A percentile compares a stretch with the other conserved stretches of the same genome.
Conservation (phyloP, 805 yeast species). For the Scheffersomyces ergatensis region DNA sequence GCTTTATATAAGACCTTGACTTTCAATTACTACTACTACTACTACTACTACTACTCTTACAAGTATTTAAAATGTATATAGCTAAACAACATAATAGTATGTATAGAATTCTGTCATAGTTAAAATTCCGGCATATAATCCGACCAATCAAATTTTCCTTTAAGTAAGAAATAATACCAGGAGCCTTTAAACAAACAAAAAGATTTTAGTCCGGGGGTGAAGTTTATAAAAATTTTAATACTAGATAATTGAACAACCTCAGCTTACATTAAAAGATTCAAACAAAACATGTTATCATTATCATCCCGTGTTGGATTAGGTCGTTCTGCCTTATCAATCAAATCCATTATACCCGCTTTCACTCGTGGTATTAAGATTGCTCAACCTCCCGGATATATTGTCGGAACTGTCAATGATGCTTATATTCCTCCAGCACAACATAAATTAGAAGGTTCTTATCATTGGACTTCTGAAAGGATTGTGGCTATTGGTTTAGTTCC, state of each 20-base stretch:
- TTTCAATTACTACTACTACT: too few relatives aligned
- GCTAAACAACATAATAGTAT: too few relatives aligned
- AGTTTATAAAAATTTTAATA: neutral
- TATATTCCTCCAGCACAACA: constrained; percentile 57
- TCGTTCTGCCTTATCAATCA: constrained; percentile 7
- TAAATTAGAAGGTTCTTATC: constrained; percentile 63
- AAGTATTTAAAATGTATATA: too few relatives aligned
- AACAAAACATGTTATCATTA: constrained; percentile 17
- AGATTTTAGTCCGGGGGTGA: too few relatives aligned
- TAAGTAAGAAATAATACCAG: constrained; percentile 11
- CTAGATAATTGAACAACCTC: neutral
- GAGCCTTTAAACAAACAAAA: constrained; percentile 2
- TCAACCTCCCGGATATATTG: constrained; percentile 73
- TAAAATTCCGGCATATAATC: constrained; percentile 1
- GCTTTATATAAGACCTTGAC: too few relatives aligned
- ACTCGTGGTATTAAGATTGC: constrained; percentile 45
- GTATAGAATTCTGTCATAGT: too few relatives aligned
- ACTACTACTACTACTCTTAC: too few relatives aligned
- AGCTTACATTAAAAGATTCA: neutral
- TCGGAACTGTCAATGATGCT: constrained; percentile 73
- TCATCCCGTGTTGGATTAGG: constrained; percentile 29
- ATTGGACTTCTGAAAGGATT: constrained; percentile 70
- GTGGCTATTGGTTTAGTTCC: constrained; percentile 65
- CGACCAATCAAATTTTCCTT: constrained; percentile 14
- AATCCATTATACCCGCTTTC: constrained; percentile 17